These are phyloP conservation scores for Comarum palustre DNA, from an alignment of 306 rosid genomes.

Conservation along the genomic window DNA sequence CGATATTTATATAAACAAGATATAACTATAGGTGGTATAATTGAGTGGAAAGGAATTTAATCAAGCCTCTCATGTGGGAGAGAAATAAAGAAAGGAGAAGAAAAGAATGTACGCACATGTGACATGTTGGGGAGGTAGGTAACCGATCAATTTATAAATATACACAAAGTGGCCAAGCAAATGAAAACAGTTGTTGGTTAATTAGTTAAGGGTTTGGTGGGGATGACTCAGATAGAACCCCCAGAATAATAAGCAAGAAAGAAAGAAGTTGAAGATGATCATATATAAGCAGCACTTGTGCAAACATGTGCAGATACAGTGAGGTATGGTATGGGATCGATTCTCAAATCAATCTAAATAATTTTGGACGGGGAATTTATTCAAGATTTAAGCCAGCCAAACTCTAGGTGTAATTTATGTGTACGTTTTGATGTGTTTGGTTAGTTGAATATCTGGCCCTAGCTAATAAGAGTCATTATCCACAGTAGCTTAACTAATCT, in stretches of 20 bases:
- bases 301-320: conserved; percentile 40
- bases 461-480: not conserved
- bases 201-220: conserved; percentile 36
- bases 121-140: conserved; percentile 49
- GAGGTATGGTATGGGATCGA: conserved; percentile 19
- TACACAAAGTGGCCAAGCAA: conserved; percentile 11
- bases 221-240: conserved; percentile 12
- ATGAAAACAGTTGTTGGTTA: conserved; percentile 33
- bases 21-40: not conserved
- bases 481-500: conserved; percentile 1
- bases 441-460: not conserved
- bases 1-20: not conserved
- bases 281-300: not conserved
- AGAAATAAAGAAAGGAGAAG: conserved; percentile 4
- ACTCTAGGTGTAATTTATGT: not conserved
- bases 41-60: not conserved
- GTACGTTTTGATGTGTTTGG: not conserved
- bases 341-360: conserved; percentile 31
- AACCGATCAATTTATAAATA: conserved; percentile 29
- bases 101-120: conserved; percentile 32
- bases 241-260: not conserved
- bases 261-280: too few relatives aligned
- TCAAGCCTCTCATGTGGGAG: not conserved
- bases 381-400: conserved; percentile 29
- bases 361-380: conserved; percentile 24